A percentile compares a stretch with the other conserved stretches of the same genome.
phyloP scores from a whole-genome alignment of 768 basidiomycete genomes.

The Leccinum olivaceopallidum region DNA sequence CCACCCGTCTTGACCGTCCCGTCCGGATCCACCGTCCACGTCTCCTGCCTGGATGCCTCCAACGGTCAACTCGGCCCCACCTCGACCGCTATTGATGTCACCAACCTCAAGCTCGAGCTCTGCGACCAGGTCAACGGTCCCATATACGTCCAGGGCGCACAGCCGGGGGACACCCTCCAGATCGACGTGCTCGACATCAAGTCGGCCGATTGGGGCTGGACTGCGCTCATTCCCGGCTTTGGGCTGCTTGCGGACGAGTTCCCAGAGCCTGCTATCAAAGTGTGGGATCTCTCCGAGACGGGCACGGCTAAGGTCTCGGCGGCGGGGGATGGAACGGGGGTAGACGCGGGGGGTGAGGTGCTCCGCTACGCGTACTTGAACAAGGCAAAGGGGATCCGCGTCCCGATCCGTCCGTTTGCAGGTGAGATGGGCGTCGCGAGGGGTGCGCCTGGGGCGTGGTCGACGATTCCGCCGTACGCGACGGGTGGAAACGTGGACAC shows the following conservation, averaged over 20 bases:
- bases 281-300: slow-evolving; percentile 47
- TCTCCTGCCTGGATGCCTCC: slow-evolving; percentile 65
- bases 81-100: slow-evolving; percentile 31
- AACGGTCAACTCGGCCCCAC: slow-evolving; percentile 55
- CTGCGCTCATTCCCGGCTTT: slow-evolving; percentile 58
- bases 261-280: slow-evolving; percentile 49
- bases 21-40: slow-evolving; percentile 55
- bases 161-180: slow-evolving; percentile 58
- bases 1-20: slow-evolving; percentile 48
- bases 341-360: slow-evolving; percentile 14
- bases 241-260: slow-evolving; percentile 59
- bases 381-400: slow-evolving; percentile 44
- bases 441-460: slow-evolving; percentile 49
- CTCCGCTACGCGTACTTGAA: slow-evolving; percentile 49
- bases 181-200: slow-evolving; percentile 56
- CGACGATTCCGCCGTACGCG: slow-evolving; percentile 61
- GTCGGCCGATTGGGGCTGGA: slow-evolving; percentile 65
- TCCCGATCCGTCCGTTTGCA: slow-evolving; percentile 57
- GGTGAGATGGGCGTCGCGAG: slow-evolving; percentile 67
- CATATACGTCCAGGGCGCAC: slow-evolving; percentile 51
- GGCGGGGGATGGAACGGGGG: too few relatives aligned
- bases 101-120: slow-evolving; percentile 44
- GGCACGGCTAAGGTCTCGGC: too few relatives aligned
- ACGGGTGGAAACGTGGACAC: slow-evolving; percentile 68
- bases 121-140: slow-evolving; percentile 64